Evolutionary conservation across 2,329 filamentous ascomycete genomes (phyloP).

Genomic region (Nemania sp.): DNA sequence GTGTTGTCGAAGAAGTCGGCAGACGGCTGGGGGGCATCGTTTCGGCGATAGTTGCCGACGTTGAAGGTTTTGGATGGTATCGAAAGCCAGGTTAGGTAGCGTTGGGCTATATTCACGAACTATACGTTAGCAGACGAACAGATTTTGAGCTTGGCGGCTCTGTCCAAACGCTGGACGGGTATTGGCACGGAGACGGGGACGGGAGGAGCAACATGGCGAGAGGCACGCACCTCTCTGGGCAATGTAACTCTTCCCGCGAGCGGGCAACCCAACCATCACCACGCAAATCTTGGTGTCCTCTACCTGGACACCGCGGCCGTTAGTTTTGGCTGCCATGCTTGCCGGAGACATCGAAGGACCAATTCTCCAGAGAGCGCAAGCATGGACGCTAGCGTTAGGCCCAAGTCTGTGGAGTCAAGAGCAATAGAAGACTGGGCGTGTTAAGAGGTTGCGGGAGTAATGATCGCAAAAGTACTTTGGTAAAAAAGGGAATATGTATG

Average conservation of each 20-base stretch:
- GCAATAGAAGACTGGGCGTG: slow-evolving; percentile 5
- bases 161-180: too few species aligned
- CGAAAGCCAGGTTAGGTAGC: slow-evolving; percentile 95
- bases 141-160: background rate
- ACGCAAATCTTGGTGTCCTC: slow-evolving; percentile 97
- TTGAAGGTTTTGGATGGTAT: slow-evolving; percentile 96
- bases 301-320: slow-evolving; percentile 77
- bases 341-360: slow-evolving; percentile 29
- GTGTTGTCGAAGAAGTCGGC: slow-evolving; percentile 94
- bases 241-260: slow-evolving; percentile 95
- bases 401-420: slow-evolving; percentile 1
- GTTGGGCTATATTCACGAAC: slow-evolving; percentile 63
- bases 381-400: slow-evolving; percentile 29
- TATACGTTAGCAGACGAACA: slow-evolving; percentile 7
- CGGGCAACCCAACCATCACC: slow-evolving; percentile 96
- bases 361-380: slow-evolving; percentile 20
- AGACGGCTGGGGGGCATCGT: slow-evolving; percentile 83
- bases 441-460: background rate
- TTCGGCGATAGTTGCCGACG: slow-evolving; percentile 91
- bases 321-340: slow-evolving; percentile 48
- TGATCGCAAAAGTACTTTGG: slow-evolving; percentile 3
- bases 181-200: too few species aligned
- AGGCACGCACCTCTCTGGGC: slow-evolving; percentile 80
- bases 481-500: background rate
- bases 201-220: background rate